phyloP scores from a whole-genome alignment of 768 basidiomycete genomes.

The Panellus pusillus region DNA sequence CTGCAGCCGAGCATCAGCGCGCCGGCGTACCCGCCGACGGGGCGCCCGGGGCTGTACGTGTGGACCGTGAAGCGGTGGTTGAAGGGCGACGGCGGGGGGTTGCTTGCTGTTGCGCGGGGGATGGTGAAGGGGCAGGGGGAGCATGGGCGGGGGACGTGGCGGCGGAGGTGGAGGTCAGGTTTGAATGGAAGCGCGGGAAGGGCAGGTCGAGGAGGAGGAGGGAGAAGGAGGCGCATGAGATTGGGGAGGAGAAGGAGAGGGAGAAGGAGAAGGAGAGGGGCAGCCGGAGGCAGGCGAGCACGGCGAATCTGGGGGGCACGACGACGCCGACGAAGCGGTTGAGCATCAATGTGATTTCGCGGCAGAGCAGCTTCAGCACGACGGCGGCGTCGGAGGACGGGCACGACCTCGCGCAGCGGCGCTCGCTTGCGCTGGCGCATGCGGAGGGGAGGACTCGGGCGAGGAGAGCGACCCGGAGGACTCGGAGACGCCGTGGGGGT shows the following conservation, averaged over 20 bases:
- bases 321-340: slow-evolving; percentile 27
- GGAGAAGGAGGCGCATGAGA: slow-evolving; percentile 26
- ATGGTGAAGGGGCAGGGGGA: slow-evolving; percentile 14
- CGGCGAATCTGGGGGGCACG: background rate
- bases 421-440: background rate
- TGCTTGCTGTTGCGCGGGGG: slow-evolving; percentile 35
- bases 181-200: slow-evolving; percentile 74
- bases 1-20: slow-evolving; percentile 15
- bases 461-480: slow-evolving; percentile 95
- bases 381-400: slow-evolving; percentile 28
- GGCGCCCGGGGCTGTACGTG: slow-evolving; percentile 58
- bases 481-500: slow-evolving; percentile 95
- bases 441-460: slow-evolving; percentile 45
- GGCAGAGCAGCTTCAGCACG: slow-evolving; percentile 36
- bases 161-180: slow-evolving; percentile 64
- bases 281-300: slow-evolving; percentile 8
- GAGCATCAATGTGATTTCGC: slow-evolving; percentile 39
- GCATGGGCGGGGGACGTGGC: slow-evolving; percentile 24
- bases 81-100: slow-evolving; percentile 48
- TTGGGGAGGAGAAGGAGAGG: slow-evolving; percentile 22
- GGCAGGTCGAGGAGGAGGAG: slow-evolving; percentile 29
- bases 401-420: slow-evolving; percentile 18
- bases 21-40: slow-evolving; percentile 20
- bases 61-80: slow-evolving; percentile 80
- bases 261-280: slow-evolving; percentile 13